Conservation (phyloP, 345 rosid genomes). For the Zanthoxylum bungeanum region DNA sequence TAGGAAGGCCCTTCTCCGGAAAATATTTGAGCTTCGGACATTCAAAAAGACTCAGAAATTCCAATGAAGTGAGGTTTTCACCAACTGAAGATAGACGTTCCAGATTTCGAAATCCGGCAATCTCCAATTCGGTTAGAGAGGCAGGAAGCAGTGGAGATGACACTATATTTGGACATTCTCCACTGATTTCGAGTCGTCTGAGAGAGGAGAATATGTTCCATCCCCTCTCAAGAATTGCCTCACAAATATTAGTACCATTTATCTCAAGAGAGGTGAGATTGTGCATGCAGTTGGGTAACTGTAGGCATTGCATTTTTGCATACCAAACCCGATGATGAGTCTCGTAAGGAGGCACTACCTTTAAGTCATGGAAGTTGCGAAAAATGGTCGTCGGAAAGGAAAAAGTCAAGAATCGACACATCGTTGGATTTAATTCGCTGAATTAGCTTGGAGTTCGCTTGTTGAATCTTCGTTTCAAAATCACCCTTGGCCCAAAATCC, state of each 20-base stretch:
- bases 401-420: too few species aligned
- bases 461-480: too few species aligned
- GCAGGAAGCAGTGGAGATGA: slow-evolving; percentile 20
- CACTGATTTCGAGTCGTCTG: neutral
- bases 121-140: neutral
- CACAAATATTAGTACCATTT: neutral
- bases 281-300: neutral
- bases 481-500: too few species aligned
- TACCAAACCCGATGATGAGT: too few species aligned
- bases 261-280: neutral
- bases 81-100: slow-evolving; percentile 3
- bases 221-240: slow-evolving; percentile 13
- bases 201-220: slow-evolving; percentile 16
- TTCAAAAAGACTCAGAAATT: neutral
- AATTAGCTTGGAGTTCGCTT: too few species aligned
- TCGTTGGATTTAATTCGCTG: too few species aligned
- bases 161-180: slow-evolving; percentile 2
- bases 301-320: too few species aligned
- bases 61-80: slow-evolving; percentile 16
- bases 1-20: neutral
- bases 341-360: too few species aligned
- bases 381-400: too few species aligned
- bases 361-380: too few species aligned
- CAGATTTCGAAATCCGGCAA: slow-evolving; percentile 15
- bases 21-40: slow-evolving; percentile 13